phyloP scores from a whole-genome alignment of 805 yeast genomes.

The Myxozyma mucilagina region DNA sequence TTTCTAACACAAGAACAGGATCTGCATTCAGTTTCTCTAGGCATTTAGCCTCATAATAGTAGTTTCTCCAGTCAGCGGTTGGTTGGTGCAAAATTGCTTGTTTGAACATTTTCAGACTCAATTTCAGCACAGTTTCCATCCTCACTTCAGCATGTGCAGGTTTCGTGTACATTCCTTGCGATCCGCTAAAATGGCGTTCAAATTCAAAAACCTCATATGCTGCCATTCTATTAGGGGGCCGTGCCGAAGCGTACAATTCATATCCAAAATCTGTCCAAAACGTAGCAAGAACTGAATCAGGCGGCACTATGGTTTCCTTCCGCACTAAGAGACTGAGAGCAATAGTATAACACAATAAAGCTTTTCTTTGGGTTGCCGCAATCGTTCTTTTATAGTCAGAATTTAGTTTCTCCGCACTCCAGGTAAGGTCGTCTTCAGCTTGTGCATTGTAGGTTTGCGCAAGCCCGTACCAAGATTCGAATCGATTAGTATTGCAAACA shows the following conservation, averaged over 20 bases:
- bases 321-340: conserved; percentile 52
- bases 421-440: conserved; percentile 87
- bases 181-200: conserved; percentile 40
- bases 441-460: conserved; percentile 76
- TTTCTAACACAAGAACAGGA: conserved; percentile 44
- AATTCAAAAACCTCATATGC: conserved; percentile 55
- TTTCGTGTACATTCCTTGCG: conserved; percentile 34
- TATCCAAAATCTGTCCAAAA: conserved; percentile 49
- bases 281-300: conserved; percentile 51
- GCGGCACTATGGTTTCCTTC: conserved; percentile 35
- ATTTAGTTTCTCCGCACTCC: conserved; percentile 84
- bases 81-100: conserved; percentile 50
- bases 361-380: conserved; percentile 58
- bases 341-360: conserved; percentile 68
- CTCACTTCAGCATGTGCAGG: conserved; percentile 11
- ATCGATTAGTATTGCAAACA: conserved; percentile 60
- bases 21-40: conserved; percentile 51
- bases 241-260: conserved; percentile 49
- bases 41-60: conserved; percentile 59
- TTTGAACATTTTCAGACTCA: conserved; percentile 48
- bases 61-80: conserved; percentile 60
- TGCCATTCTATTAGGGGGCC: conserved; percentile 46
- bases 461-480: conserved; percentile 83
- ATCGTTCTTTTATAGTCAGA: conserved; percentile 61
- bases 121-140: conserved; percentile 37